Percentiles rank a stretch among this genome's conserved stretches.
These are phyloP conservation scores for Lunularia cruciata DNA, from an alignment of 225 moss, liverwort and hornwort species.

Conservation along the genomic window DNA sequence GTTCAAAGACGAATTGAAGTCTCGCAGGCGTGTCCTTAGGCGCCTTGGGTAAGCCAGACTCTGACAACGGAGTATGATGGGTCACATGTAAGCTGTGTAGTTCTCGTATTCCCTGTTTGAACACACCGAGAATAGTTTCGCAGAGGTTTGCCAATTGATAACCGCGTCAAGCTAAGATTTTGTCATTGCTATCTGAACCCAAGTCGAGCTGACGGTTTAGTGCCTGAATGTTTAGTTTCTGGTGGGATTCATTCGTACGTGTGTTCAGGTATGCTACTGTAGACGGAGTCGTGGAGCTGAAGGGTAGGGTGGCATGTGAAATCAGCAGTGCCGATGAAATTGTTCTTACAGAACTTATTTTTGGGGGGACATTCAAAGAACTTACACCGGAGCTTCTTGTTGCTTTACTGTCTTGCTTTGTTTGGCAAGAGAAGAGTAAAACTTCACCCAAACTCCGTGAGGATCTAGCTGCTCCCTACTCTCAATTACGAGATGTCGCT, in stretches of 20 bases:
- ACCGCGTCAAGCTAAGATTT: too few relatives aligned
- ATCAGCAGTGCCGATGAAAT: constrained; percentile 97
- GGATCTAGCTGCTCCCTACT: constrained; percentile 75
- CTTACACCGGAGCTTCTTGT: constrained; percentile 71
- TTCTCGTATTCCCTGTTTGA: too few relatives aligned
- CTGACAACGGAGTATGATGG: too few relatives aligned
- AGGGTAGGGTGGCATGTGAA: constrained; percentile 97
- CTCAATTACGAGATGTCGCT: constrained; percentile 85
- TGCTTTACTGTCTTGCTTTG: constrained; percentile 85
- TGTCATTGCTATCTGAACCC: too few relatives aligned
- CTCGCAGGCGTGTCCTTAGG: constrained; percentile 77
- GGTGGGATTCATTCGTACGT: not conserved
- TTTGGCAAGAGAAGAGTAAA: constrained; percentile 91
- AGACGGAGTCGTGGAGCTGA: constrained; percentile 85
- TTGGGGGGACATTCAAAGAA: constrained; percentile 78
- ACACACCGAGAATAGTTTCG: too few relatives aligned
- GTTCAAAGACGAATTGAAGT: constrained; percentile 94
- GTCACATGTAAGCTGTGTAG: too few relatives aligned
- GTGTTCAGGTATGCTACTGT: constrained; percentile 67
- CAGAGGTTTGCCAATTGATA: too few relatives aligned
- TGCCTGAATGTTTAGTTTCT: too few relatives aligned
- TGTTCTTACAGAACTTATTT: constrained; percentile 81
- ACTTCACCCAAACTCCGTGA: constrained; percentile 63
- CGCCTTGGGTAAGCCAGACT: constrained; percentile 60
- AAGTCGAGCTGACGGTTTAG: too few relatives aligned